Conservation (phyloP, 1,284 basidiomycete species). For the Puccinia horiana region DNA sequence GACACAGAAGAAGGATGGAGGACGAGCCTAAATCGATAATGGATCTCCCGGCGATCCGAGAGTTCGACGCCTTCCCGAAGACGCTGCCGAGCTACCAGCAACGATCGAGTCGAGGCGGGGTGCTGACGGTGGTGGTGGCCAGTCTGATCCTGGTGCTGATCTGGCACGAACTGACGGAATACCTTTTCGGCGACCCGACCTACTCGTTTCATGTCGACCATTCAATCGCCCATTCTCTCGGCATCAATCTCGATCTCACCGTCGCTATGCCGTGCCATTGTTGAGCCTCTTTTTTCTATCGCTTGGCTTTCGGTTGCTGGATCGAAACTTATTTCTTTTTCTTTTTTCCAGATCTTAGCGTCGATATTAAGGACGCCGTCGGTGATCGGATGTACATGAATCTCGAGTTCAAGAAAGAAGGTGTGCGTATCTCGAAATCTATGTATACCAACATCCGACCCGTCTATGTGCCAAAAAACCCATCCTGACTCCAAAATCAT, state of each 20-base stretch:
- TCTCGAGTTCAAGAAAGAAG: conserved; percentile 80
- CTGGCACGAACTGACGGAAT: conserved; percentile 84
- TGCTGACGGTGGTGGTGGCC: conserved; percentile 78
- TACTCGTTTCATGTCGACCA: conserved; percentile 80
- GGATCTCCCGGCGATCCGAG: conserved; percentile 50
- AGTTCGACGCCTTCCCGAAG: conserved; percentile 84
- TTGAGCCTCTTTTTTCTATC: conserved; percentile 63
- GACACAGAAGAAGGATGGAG: too few species aligned
- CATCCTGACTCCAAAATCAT: background rate
- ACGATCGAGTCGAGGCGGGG: conserved; percentile 79
- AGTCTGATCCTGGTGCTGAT: conserved; percentile 73
- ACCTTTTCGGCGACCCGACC: conserved; percentile 85
- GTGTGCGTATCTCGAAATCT: conserved; percentile 68
- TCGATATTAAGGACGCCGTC: conserved; percentile 87
- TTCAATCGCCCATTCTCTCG: conserved; percentile 67
- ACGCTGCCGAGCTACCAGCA: conserved; percentile 79
- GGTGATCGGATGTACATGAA: conserved; percentile 86
- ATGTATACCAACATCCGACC: too few species aligned
- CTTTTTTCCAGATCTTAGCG: conserved; percentile 68
- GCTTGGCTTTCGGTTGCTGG: too few species aligned
- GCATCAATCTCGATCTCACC: conserved; percentile 83
- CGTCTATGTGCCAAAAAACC: conserved; percentile 40
- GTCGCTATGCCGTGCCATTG: conserved; percentile 89
- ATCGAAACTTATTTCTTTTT: background rate
- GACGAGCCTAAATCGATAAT: background rate